phyloP scores from a whole-genome alignment of 768 basidiomycete genomes.

The Boletus eberwhitei region DNA sequence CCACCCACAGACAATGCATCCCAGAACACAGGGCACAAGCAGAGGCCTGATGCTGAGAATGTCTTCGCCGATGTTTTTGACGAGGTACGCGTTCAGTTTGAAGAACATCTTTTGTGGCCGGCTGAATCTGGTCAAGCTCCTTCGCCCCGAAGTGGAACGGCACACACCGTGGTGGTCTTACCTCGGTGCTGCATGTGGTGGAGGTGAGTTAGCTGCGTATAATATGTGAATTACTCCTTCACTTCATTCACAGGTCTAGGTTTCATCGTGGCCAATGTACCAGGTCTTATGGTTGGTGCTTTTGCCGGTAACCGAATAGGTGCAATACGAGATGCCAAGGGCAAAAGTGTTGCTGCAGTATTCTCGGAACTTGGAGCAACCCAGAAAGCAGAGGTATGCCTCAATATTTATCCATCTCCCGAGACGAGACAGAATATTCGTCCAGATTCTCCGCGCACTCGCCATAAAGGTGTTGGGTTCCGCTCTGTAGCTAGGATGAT shows the following conservation, averaged over 20 bases:
- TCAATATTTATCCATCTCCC: not conserved
- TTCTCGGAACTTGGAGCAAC: slow-evolving; percentile 70
- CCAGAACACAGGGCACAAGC: slow-evolving; percentile 33
- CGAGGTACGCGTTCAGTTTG: slow-evolving; percentile 52
- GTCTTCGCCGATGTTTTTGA: slow-evolving; percentile 92
- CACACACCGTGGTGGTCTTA: slow-evolving; percentile 73
- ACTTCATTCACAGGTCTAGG: slow-evolving; percentile 33
- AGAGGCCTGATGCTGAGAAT: slow-evolving; percentile 70
- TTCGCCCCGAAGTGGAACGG: slow-evolving; percentile 78
- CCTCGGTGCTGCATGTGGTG: slow-evolving; percentile 67
- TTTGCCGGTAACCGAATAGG: slow-evolving; percentile 89
- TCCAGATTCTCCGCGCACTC: slow-evolving; percentile 73
- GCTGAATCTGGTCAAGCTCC: slow-evolving; percentile 44
- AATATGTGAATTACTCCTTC: slow-evolving; percentile 29
- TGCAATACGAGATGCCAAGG: slow-evolving; percentile 90
- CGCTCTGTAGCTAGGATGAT: slow-evolving; percentile 33
- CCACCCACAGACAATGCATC: slow-evolving; percentile 28
- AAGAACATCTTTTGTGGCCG: not conserved
- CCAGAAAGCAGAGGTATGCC: slow-evolving; percentile 83
- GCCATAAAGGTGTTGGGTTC: slow-evolving; percentile 82
- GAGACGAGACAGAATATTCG: not conserved
- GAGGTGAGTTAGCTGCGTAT: slow-evolving; percentile 34
- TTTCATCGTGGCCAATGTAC: slow-evolving; percentile 68
- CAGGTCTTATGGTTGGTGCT: slow-evolving; percentile 82
- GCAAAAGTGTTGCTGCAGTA: slow-evolving; percentile 87